Evolutionary conservation across 768 basidiomycete species (phyloP).

Genomic region (Termitomyces sp.): DNA sequence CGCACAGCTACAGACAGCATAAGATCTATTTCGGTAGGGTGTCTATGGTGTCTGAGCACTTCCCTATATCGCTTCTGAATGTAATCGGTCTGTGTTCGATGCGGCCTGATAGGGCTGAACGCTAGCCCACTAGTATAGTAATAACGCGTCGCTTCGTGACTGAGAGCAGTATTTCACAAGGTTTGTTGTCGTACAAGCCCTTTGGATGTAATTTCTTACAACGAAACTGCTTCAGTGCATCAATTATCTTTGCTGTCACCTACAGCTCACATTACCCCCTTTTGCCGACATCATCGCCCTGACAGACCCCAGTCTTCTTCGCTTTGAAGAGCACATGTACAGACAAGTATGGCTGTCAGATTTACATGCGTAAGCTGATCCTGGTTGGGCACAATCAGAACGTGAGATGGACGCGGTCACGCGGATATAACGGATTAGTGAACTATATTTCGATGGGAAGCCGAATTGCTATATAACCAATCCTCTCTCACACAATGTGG

Average conservation of each 20-base stretch:
- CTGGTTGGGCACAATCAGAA: background rate
- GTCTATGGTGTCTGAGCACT: too few relatives aligned
- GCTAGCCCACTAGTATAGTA: background rate
- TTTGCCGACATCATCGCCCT: background rate
- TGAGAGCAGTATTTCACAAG: background rate
- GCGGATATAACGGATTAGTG: background rate
- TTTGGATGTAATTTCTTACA: background rate
- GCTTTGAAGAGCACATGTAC: background rate
- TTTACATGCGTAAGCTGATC: background rate
- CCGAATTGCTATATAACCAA: constrained; percentile 7
- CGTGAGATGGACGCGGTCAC: background rate
- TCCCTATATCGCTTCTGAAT: too few relatives aligned
- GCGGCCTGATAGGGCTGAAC: background rate
- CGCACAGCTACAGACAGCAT: background rate
- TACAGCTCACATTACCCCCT: too few relatives aligned
- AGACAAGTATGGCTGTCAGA: background rate
- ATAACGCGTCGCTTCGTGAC: background rate
- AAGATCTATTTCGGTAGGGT: background rate
- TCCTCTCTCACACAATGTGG: background rate
- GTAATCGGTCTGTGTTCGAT: background rate
- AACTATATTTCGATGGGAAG: background rate
- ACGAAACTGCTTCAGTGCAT: background rate
- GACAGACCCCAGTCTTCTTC: background rate
- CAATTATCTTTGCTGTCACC: background rate
- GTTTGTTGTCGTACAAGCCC: background rate